Evolutionary conservation across 352 stramenopile genomes (phyloP), one percentile per base, ranked within the genome.

Genomic region (Pythium angustatum): DNA sequence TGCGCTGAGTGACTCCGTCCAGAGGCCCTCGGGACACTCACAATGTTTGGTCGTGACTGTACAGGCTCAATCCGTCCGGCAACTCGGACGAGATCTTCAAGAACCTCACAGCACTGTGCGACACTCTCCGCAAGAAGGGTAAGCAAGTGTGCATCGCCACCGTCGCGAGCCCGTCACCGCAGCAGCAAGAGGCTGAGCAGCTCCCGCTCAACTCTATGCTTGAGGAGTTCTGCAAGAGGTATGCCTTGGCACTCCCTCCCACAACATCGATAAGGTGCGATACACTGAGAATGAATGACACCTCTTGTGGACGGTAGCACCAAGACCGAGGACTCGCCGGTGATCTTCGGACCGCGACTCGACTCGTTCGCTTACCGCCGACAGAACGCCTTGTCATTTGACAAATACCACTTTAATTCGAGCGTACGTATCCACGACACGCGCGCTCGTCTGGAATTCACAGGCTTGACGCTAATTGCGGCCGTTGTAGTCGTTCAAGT

Each of bases 381-480:
- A 17, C 67, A 85, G 8, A 83, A 66, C 21, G 71, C 77, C 6
- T 74, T 89, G 31, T 70, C 70, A 30, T 92, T 79, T 69, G 86
- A 95, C 64, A 75, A 79, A 33, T 93, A 83, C 69, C 84, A 91
- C 61, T 90, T 93, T 71, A 93, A 93, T 68, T 91, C 83, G 26
- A 87, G 75, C 51, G 84, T 93, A 84, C 50, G 75, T 72, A 28
- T 31, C n/a, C n/a, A n/a, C n/a, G n/a, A n/a, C n/a, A n/a, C n/a
- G n/a, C n/a, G n/a, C n/a, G n/a, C n/a, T n/a, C n/a, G n/a, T n/a
- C n/a, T n/a, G n/a, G n/a, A n/a, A n/a, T n/a, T n/a, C n/a, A n/a
- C n/a, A n/a, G n/a, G n/a, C n/a, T n/a, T n/a, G n/a, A n/a, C n/a
- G n/a, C n/a, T n/a, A n/a, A n/a, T n/a, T n/a, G n/a, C n/a, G n/a